Conservation (phyloP, 2,329 filamentous ascomycete species). For the Microdochium nivale region DNA sequence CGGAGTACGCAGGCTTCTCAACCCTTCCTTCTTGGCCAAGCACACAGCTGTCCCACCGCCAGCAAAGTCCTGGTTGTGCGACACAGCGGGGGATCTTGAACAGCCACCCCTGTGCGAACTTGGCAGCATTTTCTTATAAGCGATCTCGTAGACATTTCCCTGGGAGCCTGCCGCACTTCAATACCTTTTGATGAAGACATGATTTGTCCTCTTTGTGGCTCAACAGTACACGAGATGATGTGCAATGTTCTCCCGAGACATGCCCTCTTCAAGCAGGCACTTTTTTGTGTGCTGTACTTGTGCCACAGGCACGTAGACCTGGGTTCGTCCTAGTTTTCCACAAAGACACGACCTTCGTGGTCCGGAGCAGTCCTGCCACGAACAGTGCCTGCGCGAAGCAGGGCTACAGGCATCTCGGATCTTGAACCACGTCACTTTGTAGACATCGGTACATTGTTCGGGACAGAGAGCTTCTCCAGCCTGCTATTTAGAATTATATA, state of each 20-base stretch:
- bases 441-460: too few species aligned
- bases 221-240: not conserved
- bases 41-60: not conserved
- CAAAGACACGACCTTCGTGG: too few species aligned
- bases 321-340: too few species aligned
- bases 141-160: slow-evolving; percentile 1
- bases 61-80: not conserved
- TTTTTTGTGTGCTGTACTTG: not conserved
- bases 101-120: not conserved
- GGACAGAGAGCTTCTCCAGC: not conserved
- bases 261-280: not conserved
- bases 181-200: not conserved
- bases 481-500: not conserved
- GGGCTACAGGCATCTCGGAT: too few species aligned
- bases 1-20: slow-evolving; percentile 6
- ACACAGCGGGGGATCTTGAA: not conserved
- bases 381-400: too few species aligned
- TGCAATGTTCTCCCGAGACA: not conserved
- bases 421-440: too few species aligned
- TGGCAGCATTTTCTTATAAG: slow-evolving; percentile 1
- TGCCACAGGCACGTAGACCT: not conserved
- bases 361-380: too few species aligned
- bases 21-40: slow-evolving; percentile 5
- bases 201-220: not conserved
- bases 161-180: not conserved